A percentile compares a stretch with the other conserved stretches of the same genome.
phyloP scores from a whole-genome alignment of 2,329 filamentous ascomycete species.

The Botrytis paeoniae region DNA sequence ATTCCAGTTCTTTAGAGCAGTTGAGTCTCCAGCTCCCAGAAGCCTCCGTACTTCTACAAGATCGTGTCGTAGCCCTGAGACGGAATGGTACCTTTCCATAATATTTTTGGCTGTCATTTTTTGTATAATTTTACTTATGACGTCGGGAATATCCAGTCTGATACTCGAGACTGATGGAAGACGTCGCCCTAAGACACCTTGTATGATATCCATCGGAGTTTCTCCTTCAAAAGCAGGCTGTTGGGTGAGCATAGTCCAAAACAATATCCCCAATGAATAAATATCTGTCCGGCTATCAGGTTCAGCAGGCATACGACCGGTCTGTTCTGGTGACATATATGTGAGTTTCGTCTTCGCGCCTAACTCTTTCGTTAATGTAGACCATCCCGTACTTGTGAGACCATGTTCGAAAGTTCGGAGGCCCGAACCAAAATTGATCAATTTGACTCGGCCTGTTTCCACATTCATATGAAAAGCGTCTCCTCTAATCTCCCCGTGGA shows the following conservation, averaged over 20 bases:
- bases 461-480: slow-evolving; percentile 87
- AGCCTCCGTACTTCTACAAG: slow-evolving; percentile 70
- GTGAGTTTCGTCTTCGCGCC: slow-evolving; percentile 86
- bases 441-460: slow-evolving; percentile 68
- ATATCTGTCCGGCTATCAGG: slow-evolving; percentile 92
- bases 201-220: slow-evolving; percentile 84
- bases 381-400: slow-evolving; percentile 82
- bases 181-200: slow-evolving; percentile 77
- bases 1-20: slow-evolving; percentile 68
- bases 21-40: slow-evolving; percentile 69
- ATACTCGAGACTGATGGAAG: slow-evolving; percentile 74
- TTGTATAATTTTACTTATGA: slow-evolving; percentile 77
- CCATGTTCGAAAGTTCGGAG: slow-evolving; percentile 87
- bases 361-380: slow-evolving; percentile 73
- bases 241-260: slow-evolving; percentile 82
- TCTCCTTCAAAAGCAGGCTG: slow-evolving; percentile 76
- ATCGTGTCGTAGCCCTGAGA: slow-evolving; percentile 81
- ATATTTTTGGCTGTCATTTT: slow-evolving; percentile 91
- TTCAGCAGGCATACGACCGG: slow-evolving; percentile 86
- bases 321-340: slow-evolving; percentile 93
- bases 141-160: slow-evolving; percentile 79
- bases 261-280: slow-evolving; percentile 84
- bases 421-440: slow-evolving; percentile 84
- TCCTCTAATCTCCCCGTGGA: slow-evolving; percentile 86
- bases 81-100: slow-evolving; percentile 83